Evolutionary conservation across 768 basidiomycete genomes (phyloP).

Genomic region (Lentinula aciculospora): DNA sequence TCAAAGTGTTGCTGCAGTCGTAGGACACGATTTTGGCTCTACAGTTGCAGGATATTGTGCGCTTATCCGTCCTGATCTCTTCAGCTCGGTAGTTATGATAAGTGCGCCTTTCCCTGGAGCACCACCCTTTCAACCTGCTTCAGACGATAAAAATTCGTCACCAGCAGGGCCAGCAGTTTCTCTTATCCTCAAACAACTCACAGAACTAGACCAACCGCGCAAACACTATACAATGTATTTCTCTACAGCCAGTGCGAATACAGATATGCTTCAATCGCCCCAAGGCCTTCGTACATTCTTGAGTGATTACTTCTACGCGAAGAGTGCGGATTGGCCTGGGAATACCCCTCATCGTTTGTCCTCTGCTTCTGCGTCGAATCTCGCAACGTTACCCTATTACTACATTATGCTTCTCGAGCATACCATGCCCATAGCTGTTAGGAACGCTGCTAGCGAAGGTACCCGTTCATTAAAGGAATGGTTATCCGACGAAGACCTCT

Average conservation of each 20-base stretch:
- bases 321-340: conserved; percentile 47
- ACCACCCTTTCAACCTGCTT: conserved; percentile 21
- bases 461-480: conserved; percentile 24
- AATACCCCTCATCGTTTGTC: conserved; percentile 35
- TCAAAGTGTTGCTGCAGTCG: conserved; percentile 36
- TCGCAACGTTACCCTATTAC: conserved; percentile 47
- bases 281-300: conserved; percentile 42
- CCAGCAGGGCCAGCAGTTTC: conserved; percentile 7
- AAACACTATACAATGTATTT: conserved; percentile 56
- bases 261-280: conserved; percentile 36
- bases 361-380: conserved; percentile 22
- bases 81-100: conserved; percentile 52
- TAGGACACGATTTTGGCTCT: conserved; percentile 63
- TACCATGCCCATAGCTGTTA: conserved; percentile 47
- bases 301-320: conserved; percentile 52
- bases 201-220: conserved; percentile 39
- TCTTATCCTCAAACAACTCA: conserved; percentile 21
- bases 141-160: background rate
- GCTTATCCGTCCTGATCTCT: conserved; percentile 50
- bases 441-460: conserved; percentile 14
- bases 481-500: conserved; percentile 44
- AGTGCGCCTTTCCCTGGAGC: conserved; percentile 51
- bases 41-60: conserved; percentile 46
- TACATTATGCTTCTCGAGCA: conserved; percentile 54
- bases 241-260: conserved; percentile 38